Evolutionary conservation across 805 yeast species (phyloP), one percentile per base, ranked within the genome.

Genomic region (Cyberlindnera suaveolens): DNA sequence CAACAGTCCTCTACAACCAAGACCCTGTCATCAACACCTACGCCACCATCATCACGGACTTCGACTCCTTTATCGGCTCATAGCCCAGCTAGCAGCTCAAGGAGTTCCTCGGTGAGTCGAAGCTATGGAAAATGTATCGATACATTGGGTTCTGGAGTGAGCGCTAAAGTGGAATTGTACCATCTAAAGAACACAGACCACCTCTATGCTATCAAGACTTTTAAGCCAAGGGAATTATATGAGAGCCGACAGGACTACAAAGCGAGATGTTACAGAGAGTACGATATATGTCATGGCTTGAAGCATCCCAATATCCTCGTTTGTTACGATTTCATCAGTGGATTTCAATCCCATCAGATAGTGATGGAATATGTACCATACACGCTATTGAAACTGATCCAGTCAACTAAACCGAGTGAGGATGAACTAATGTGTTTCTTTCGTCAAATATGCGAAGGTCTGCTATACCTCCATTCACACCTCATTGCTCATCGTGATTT

Each of bases 401-500:
- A 90, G 95, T 70, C 82, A 15, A 90, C 86, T 1, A 65, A 78
- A 42, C 81, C 88, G 81, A 61, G 71, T 10, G 67, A 70, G 20
- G 66, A 70, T 11, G 96, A 89, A 62, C 67, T 82, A 3, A 67
- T 70, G 34, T 89, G 97, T 57, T 88, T 85, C 57, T 85, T 89
- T 61, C 79, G 77, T 56, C 97, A 91, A 60, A 74, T 90, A 46
- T 67, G 82, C 39, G 65, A 71, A 42, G 98, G 96, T 13, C 85
- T 88, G 3, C 52, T 63, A 5, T 86, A 82, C 62, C 62, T 91
- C 42, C 97, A 91, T 38, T 54, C 64, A 1, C 70, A 79, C 62
- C 95, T 93, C 2, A 70, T 91, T 36, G 93, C 96, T 1, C 98
- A 91, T 64, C 75, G 98, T 30, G 98, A 91, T 58, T 68, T 91